Evolutionary conservation across 352 stramenopile genomes (phyloP).

Genomic region (Pythium biforme): DNA sequence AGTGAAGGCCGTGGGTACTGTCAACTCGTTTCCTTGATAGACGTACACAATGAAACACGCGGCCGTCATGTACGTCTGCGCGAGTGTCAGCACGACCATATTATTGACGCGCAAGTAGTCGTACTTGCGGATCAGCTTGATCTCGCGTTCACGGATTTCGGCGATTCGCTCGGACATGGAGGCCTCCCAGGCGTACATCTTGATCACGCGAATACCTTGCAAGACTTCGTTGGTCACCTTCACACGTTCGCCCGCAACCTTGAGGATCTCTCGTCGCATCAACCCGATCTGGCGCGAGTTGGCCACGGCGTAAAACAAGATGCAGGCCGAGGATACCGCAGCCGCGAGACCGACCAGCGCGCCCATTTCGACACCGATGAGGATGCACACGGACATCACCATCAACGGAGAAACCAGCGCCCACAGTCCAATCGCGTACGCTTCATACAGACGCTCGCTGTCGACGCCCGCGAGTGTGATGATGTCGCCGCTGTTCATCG

Average conservation of each 20-base stretch:
- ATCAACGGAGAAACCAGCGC: slow-evolving; percentile 26
- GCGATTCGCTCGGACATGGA: slow-evolving; percentile 36
- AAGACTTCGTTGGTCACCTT: slow-evolving; percentile 94
- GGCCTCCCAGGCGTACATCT: slow-evolving; percentile 87
- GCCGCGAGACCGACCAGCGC: slow-evolving; percentile 27
- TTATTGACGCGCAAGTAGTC: slow-evolving; percentile 19
- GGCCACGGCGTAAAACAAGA: slow-evolving; percentile 31
- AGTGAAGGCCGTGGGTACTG: slow-evolving; percentile 30
- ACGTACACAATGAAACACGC: slow-evolving; percentile 23
- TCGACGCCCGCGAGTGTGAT: slow-evolving; percentile 55
- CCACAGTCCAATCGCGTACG: slow-evolving; percentile 42
- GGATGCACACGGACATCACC: slow-evolving; percentile 14
- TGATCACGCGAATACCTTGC: slow-evolving; percentile 87
- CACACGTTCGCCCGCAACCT: slow-evolving; percentile 69
- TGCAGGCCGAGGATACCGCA: slow-evolving; percentile 20
- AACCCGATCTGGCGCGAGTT: slow-evolving; percentile 34
- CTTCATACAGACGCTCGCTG: slow-evolving; percentile 50
- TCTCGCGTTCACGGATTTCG: slow-evolving; percentile 43
- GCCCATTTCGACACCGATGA: slow-evolving; percentile 24
- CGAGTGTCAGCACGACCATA: slow-evolving; percentile 14
- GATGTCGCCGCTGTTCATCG: slow-evolving; percentile 56
- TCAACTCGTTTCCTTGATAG: slow-evolving; percentile 17
- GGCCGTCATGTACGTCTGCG: slow-evolving; percentile 19
- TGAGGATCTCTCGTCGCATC: slow-evolving; percentile 36
- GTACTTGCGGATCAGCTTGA: slow-evolving; percentile 21